A percentile compares a stretch with the other conserved stretches of the same genome.
Evolutionary conservation across 2,329 filamentous ascomycete genomes (phyloP).

Genomic region (Aureobasidium namibiae): DNA sequence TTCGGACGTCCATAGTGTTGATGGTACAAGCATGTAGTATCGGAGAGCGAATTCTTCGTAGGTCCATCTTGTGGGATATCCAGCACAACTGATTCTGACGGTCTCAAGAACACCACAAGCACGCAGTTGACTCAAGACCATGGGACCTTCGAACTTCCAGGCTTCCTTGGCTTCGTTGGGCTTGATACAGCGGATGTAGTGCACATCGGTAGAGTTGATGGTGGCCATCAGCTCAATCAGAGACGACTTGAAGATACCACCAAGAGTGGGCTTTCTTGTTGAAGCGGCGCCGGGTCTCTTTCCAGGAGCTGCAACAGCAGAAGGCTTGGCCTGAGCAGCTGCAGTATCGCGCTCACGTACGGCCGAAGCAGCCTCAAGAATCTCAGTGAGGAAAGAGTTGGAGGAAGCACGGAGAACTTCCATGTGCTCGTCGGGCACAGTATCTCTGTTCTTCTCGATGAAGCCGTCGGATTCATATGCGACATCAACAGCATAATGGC

Average conservation of each 20-base stretch:
- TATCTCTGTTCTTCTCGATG: slow-evolving; percentile 99
- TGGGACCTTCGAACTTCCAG: slow-evolving; percentile 97
- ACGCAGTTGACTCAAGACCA: slow-evolving; percentile 94
- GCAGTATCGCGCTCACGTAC: slow-evolving; percentile 81
- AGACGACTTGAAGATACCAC: slow-evolving; percentile 97
- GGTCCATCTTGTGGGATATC: slow-evolving; percentile 96
- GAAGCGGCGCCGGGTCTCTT: slow-evolving; percentile 86
- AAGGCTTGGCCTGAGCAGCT: slow-evolving; percentile 55
- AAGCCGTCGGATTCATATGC: slow-evolving; percentile 99
- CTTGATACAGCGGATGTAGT: slow-evolving; percentile 99
- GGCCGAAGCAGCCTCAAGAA: slow-evolving; percentile 74
- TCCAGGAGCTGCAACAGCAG: slow-evolving; percentile 53
- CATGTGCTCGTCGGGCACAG: slow-evolving; percentile 96
- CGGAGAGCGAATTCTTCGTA: slow-evolving; percentile 96
- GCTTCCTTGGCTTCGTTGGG: slow-evolving; percentile 94
- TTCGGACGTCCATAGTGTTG: slow-evolving; percentile 82
- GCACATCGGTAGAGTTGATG: slow-evolving; percentile 95
- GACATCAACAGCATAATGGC: slow-evolving; percentile 95
- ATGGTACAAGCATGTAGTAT: slow-evolving; percentile 97
- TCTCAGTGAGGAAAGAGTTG: slow-evolving; percentile 76
- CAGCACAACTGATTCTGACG: slow-evolving; percentile 92
- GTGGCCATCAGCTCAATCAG: slow-evolving; percentile 97
- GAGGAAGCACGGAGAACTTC: slow-evolving; percentile 77
- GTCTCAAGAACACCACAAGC: slow-evolving; percentile 99
- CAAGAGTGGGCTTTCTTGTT: slow-evolving; percentile 91